phyloP scores from a whole-genome alignment of 2,329 filamentous ascomycete species.

The Dendryphion nanum region DNA sequence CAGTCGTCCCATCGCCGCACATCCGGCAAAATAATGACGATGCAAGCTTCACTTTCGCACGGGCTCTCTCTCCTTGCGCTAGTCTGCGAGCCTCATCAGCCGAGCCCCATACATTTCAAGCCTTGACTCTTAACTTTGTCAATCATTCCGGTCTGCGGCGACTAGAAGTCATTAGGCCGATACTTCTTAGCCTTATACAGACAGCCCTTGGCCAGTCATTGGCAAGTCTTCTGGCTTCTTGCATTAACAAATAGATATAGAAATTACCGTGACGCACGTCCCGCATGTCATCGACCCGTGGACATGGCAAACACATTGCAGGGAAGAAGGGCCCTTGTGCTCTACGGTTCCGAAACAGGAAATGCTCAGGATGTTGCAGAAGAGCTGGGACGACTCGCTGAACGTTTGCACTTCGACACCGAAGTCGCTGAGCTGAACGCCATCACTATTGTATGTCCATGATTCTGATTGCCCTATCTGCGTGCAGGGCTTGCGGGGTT shows the following conservation, averaged over 20 bases:
- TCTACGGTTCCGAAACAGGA: constrained; percentile 94
- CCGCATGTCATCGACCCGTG: no score
- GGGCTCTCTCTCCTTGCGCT: constrained; percentile 13
- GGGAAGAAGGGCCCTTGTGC: constrained; percentile 60
- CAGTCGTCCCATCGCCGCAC: constrained; percentile 1
- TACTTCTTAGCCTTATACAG: no score
- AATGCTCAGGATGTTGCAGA: constrained; percentile 90
- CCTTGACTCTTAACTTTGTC: no score
- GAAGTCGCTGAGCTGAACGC: constrained; percentile 75
- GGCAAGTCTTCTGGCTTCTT: no score
- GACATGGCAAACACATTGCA: constrained; percentile 20
- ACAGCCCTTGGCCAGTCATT: no score
- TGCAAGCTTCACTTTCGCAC: constrained; percentile 13
- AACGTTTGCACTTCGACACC: constrained; percentile 76
- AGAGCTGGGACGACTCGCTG: constrained; percentile 71
- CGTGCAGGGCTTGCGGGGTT: not conserved
- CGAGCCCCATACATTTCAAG: not conserved
- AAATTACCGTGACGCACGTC: no score
- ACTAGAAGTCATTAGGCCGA: no score
- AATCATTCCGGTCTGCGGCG: no score
- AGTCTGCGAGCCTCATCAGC: constrained; percentile 11
- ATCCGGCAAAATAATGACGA: constrained; percentile 9
- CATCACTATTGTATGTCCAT: constrained; percentile 66
- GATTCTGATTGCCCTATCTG: no score
- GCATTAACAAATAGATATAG: no score